These are phyloP conservation scores for Oxalis stricta DNA, from an alignment of 441 rosid genomes.

Conservation along the genomic window DNA sequence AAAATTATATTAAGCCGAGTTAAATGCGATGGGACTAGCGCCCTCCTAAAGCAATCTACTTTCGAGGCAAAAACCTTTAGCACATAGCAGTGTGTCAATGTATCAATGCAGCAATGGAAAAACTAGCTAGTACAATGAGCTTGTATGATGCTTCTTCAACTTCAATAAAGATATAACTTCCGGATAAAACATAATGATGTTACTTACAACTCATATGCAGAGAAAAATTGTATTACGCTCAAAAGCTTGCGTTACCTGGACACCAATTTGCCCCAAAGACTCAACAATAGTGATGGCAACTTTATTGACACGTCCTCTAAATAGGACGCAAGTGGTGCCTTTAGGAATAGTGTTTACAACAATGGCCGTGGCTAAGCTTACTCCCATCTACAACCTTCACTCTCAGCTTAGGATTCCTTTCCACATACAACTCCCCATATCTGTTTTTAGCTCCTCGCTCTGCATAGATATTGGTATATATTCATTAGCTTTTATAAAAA, in stretches of 20 bases:
- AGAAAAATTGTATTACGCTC: neutral
- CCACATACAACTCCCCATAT: constrained; percentile 27
- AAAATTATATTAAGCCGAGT: no score
- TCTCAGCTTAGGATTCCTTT: constrained; percentile 30
- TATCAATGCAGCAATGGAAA: no score
- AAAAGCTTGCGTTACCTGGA: constrained; percentile 18
- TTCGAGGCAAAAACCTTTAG: no score
- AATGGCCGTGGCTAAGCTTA: constrained; percentile 31
- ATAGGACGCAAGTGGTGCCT: constrained; percentile 25
- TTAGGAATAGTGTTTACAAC: constrained; percentile 27
- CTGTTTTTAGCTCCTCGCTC: constrained; percentile 33
- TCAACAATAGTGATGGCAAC: constrained; percentile 22
- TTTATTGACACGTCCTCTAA: constrained; percentile 34
- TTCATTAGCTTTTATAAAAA: neutral
- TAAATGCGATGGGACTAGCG: no score
- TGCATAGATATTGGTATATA: neutral
- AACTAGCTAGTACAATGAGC: no score
- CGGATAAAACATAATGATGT: no score
- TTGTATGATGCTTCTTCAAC: no score
- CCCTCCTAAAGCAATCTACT: no score
- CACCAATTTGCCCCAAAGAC: constrained; percentile 28
- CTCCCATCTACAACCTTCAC: constrained; percentile 50
- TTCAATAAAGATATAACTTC: no score
- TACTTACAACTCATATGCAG: no score
- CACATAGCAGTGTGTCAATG: no score